These are phyloP conservation scores for Penicillium cosmopolitanum DNA, from an alignment of 495 filamentous ascomycete genomes.

Conservation along the genomic window DNA sequence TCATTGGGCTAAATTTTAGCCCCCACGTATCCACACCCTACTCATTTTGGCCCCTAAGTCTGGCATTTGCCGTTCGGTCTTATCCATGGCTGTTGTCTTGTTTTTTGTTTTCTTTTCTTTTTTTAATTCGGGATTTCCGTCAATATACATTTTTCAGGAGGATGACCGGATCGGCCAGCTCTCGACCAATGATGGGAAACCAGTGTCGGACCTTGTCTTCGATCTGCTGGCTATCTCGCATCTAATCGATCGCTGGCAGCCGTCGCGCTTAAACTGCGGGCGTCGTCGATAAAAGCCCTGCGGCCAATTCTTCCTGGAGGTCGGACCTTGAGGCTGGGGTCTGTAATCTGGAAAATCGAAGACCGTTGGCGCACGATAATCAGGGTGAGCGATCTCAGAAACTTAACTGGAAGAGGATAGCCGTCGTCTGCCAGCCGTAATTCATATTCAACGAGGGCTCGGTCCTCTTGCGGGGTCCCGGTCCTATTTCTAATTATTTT, in stretches of 20 bases:
- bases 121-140: too few relatives aligned
- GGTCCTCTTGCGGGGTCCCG: too few relatives aligned
- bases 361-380: conserved; percentile 21
- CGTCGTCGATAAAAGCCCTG: conserved; percentile 30
- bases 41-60: too few relatives aligned
- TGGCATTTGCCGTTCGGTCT: too few relatives aligned
- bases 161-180: conserved; percentile 20
- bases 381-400: conserved; percentile 20
- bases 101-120: too few relatives aligned
- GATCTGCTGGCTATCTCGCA: neutral
- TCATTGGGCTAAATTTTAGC: too few relatives aligned
- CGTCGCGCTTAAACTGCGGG: conserved; percentile 29
- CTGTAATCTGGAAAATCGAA: conserved; percentile 21
- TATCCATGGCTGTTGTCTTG: too few relatives aligned
- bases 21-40: too few relatives aligned
- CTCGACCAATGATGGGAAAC: conserved; percentile 10
- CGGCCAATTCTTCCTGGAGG: conserved; percentile 33
- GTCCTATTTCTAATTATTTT: too few relatives aligned
- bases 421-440: too few relatives aligned
- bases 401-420: conserved; percentile 22
- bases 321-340: conserved; percentile 18
- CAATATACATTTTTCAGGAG: conserved; percentile 29
- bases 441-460: too few relatives aligned
- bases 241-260: conserved; percentile 2
- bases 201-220: neutral